Evolutionary conservation across 768 basidiomycete species (phyloP), one percentile per base, ranked within the genome.

Genomic region (Rhodotorula paludigena): DNA sequence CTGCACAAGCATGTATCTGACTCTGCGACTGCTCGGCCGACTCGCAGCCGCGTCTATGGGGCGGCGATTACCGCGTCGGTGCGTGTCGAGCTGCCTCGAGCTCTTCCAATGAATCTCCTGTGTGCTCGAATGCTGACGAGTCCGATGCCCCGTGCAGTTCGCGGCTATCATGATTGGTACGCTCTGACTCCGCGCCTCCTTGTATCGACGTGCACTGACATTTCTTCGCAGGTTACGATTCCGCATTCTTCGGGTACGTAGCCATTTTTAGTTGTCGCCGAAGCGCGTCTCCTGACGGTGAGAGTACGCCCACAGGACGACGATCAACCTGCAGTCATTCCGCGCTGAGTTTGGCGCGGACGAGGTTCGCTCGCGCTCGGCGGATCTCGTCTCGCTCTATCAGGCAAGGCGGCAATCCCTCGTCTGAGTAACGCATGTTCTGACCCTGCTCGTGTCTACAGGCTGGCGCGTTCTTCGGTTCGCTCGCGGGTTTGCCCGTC

Each of bases 381-480:
- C 81, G 16, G 83, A 83, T 66, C 80, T 83, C 42, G 82, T 83
- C 25, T 81, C 82, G 15, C 73, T 78, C 16, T 83, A 80, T 73
- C 82, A 82, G 64, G 83, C 80, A n/a, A n/a, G n/a, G n/a, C n/a
- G n/a, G n/a, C n/a, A n/a, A n/a, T n/a, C n/a, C n/a, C n/a, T n/a
- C n/a, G n/a, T n/a, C n/a, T n/a, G n/a, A n/a, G n/a, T n/a, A n/a
- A n/a, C n/a, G n/a, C n/a, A n/a, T n/a, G n/a, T n/a, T n/a, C n/a
- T n/a, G n/a, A n/a, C n/a, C n/a, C n/a, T n/a, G n/a, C n/a, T n/a
- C n/a, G n/a, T n/a, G n/a, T n/a, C n/a, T 28, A 14, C 57, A 41
- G 11, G 87, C 86, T 25, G 89, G 89, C 68, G 89, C 89, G 36
- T 89, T 91, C 81, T 85, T 88, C 70, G 89, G 77, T 56, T 75